These are phyloP conservation scores for Diaporthe sp. DNA, from an alignment of 2,329 filamentous ascomycete genomes.

Conservation along the genomic window DNA sequence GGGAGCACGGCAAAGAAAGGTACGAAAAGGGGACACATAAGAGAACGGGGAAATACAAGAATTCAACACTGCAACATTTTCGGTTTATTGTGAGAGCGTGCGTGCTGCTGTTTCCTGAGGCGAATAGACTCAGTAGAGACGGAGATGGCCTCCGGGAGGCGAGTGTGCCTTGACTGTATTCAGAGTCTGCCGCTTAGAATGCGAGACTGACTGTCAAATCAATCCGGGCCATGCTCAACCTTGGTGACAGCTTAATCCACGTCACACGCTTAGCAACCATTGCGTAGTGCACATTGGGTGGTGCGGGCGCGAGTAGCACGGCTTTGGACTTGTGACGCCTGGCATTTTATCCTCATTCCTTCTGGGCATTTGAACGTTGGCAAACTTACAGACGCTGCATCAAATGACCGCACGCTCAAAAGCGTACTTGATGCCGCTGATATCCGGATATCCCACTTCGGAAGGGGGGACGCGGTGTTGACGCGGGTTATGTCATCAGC, in stretches of 20 bases:
- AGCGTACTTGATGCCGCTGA: neutral
- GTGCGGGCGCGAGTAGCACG: too few species aligned
- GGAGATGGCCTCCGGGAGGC: too few species aligned
- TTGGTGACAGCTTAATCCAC: too few species aligned
- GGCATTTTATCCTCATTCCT: too few species aligned
- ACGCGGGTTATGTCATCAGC: constrained; percentile 12
- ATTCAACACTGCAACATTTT: neutral
- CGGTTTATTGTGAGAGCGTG: neutral
- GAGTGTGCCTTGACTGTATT: too few species aligned
- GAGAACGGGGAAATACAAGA: neutral
- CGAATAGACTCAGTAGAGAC: too few species aligned
- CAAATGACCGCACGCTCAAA: neutral
- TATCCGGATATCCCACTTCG: neutral
- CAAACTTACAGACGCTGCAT: neutral
- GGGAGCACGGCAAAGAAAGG: constrained; percentile 35
- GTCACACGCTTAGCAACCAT: neutral
- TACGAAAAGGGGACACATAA: constrained; percentile 34
- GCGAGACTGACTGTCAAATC: too few species aligned
- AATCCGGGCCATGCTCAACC: neutral
- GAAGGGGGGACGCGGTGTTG: neutral
- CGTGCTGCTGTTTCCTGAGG: neutral
- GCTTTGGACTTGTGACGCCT: neutral
- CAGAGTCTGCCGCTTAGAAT: neutral
- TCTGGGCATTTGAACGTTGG: neutral
- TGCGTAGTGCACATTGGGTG: too few species aligned